Evolutionary conservation across 164 flowering plant species (phyloP), one percentile per base, ranked within the genome.

Genomic region (Magnolia changhungtana): DNA sequence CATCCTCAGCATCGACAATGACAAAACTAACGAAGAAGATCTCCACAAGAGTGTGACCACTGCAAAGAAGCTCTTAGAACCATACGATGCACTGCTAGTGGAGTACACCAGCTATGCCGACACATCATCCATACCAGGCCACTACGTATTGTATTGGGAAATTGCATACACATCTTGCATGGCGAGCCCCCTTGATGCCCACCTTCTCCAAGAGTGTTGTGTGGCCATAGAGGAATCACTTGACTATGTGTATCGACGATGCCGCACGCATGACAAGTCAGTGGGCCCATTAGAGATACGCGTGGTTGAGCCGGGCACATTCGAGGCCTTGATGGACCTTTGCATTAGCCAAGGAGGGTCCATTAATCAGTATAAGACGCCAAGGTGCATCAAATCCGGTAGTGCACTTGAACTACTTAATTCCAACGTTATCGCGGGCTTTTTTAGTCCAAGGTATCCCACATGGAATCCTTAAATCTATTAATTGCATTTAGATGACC

Each of bases 91-190:
- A 10, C 78, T 89, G 2, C 91, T 94, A 0, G 88, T 82, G 19
- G 98, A 94, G 72, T 94, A 94, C 91, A 94, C 98, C 0, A 90
- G 95, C 86, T 89, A 82, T 70, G 91, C 95, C 0, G 96, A 91
- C 63, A 84, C 96, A 0, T 85, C 91, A 5, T 70, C 91, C n/a
- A 69, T 90, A 24, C 98, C 98, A 0, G 98, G 98, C 0, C 98
- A 94, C 82, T 92, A 94, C 63, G 95, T 91, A 1, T 72, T 94
- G 31, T 92, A 68, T 73, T 91, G 98, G 97, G 98, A 94, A 77
- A 85, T 94, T 16, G 78, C 76, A 72, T 50, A 71, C 71, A 29
- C 67, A 77, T 7, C 63, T 16, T 8, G 61, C 61, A 73, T 8
- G 2, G 58, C 16, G 24, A 10, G 29, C 10, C 52, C 68, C 5